These are phyloP conservation scores for Aspergillus novofumigatus DNA, from an alignment of 2,329 filamentous ascomycete genomes.

Conservation along the genomic window DNA sequence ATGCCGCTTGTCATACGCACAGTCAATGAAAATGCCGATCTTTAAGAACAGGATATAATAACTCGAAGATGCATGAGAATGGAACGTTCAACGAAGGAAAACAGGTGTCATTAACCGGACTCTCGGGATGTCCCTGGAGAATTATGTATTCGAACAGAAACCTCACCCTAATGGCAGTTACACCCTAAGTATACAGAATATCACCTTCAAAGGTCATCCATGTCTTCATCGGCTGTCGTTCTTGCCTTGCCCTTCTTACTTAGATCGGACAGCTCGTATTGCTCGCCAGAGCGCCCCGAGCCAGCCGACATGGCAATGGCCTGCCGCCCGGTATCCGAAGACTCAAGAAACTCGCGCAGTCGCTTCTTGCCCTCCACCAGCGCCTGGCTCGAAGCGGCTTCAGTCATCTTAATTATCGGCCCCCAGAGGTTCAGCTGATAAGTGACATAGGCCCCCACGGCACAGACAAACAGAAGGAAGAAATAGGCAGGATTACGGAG, in stretches of 20 bases:
- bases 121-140: background rate
- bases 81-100: background rate
- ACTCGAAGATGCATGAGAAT: conserved; percentile 2
- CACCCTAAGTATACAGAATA: conserved; percentile 4
- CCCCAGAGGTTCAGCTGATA: conserved; percentile 94
- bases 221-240: conserved; percentile 22
- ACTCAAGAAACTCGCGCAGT: conserved; percentile 83
- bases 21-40: background rate
- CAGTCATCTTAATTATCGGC: conserved; percentile 91
- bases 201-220: conserved; percentile 33
- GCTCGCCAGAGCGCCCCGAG: conserved; percentile 42
- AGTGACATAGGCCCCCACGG: conserved; percentile 76
- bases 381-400: conserved; percentile 81
- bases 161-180: background rate
- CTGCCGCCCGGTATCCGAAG: conserved; percentile 77
- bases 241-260: conserved; percentile 22
- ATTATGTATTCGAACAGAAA: conserved; percentile 1
- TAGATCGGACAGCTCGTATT: conserved; percentile 54
- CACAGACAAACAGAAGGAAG: conserved; percentile 74
- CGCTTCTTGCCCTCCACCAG: conserved; percentile 88
- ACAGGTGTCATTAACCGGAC: background rate
- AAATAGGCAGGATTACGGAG: conserved; percentile 92
- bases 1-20: background rate
- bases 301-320: conserved; percentile 69
- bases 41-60: conserved; percentile 1